Evolutionary conservation across 768 basidiomycete species (phyloP).

Genomic region (Antrodiella citrinella): DNA sequence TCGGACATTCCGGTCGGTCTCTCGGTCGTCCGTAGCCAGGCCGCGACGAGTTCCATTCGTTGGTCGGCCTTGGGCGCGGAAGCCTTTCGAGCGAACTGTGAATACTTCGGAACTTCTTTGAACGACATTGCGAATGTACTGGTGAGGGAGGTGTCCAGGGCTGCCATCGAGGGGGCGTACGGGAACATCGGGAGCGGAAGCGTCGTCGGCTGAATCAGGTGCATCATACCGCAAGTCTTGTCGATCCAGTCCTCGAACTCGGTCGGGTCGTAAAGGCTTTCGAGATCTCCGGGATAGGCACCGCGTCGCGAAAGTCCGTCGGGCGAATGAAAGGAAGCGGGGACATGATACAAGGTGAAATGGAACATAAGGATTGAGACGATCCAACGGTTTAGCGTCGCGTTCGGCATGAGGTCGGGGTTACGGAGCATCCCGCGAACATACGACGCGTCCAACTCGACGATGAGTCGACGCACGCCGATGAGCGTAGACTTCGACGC

Average conservation of each 20-base stretch:
- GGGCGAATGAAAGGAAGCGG: conserved; percentile 13
- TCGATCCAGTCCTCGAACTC: conserved; percentile 10
- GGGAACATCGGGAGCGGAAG: neutral
- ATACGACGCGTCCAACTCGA: conserved; percentile 24
- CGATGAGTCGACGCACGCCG: conserved; percentile 22
- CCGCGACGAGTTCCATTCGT: too few species aligned
- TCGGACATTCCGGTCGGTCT: too few species aligned
- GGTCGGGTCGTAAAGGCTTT: conserved; percentile 4
- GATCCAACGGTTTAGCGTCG: conserved; percentile 17
- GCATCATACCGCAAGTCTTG: neutral
- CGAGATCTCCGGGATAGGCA: too few species aligned
- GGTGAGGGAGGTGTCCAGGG: too few species aligned
- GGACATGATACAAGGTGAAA: conserved; percentile 15
- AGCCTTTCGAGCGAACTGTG: too few species aligned
- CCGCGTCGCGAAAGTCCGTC: conserved; percentile 17
- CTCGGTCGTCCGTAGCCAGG: too few species aligned
- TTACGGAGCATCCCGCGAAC: conserved; percentile 20
- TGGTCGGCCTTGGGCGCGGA: too few species aligned
- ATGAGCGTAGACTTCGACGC: conserved; percentile 22
- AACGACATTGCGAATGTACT: too few species aligned
- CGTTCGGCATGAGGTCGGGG: conserved; percentile 16
- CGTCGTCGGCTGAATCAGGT: too few species aligned
- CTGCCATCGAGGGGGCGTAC: too few species aligned
- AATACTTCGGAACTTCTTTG: too few species aligned
- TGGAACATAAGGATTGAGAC: conserved; percentile 12